Evolutionary conservation across 1,139 yeast genomes (phyloP), one percentile per base, ranked within the genome.

Genomic region (Kodamaea ohmeri): DNA sequence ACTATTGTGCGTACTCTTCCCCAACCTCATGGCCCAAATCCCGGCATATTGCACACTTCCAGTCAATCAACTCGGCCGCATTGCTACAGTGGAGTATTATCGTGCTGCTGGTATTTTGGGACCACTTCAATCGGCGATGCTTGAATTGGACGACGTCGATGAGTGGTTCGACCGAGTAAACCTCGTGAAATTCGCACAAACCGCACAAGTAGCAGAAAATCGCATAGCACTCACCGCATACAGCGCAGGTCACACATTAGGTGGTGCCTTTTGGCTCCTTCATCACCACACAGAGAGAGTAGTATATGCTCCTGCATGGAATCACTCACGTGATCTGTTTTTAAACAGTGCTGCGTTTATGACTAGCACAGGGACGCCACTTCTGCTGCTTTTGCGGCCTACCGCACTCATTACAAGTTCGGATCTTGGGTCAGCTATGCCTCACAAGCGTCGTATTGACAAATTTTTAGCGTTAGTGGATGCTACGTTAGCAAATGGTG

Each of bases 291-390:
- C 83, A 18, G 97, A 92, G 48, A 84, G 83, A 45, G 67, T 89
- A 13, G 69, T 92, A 3, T 88, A 89, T 59, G 96, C 97, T 0
- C 92, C 95, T 3, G 81, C 87, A 34, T 92, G 98, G 97, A 90
- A 90, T 56, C 98, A 92, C 58, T 83, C 97, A 1, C 80, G 80
- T 45, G 97, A 92, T 52, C 76, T 87, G 0, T 90, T 89, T 51
- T 65, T 92, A 40, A 85, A 84, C 50, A 78, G 86, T 40, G 92
- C 97, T n/a, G 79, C 83, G 12, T 72, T 89, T 38, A 61, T 85
- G 35, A 59, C 71, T 6, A 48, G 65, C 8, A 66, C 61, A 18
- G 76, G 73, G 7, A 65, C 74, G 37, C 80, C 92, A 0, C 61
- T 78, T n/a, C 73, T 84, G 5, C 74, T 79, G 36, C 65, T 90